Evolutionary conservation across 768 basidiomycete genomes (phyloP), one percentile per base, ranked within the genome.

Genomic region (Candolleomyces efflorescens): DNA sequence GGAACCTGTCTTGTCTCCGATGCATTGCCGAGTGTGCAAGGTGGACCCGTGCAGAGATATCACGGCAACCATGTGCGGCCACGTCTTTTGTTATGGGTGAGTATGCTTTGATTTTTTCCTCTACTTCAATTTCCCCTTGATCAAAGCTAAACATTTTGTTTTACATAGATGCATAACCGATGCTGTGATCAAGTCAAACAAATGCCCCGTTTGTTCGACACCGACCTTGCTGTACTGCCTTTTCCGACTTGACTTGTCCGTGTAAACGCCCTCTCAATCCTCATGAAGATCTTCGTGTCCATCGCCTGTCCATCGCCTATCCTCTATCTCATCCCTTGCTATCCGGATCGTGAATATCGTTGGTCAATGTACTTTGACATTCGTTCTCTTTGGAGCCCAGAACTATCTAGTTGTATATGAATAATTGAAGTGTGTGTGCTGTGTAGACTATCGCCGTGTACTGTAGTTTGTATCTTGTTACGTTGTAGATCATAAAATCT

Each of bases 31-130:
- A 24, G 67, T 75, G 1, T 85, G 83, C 60, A 68, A 72, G 5
- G 65, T 69, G 23, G 76, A 84, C 53, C 74, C 77, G 1, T 82
- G 81, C 53, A 74, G 77, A 37, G 76, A 83, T 58, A 75, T 78
- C 46, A 84, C 81, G 2, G 83, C 78, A 20, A 84, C 81, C 3
- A 79, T 82, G 68, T 86, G 85, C 62, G 85, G 85, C 3, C 85
- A 86, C 60, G 62, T 86, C 17, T 86, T 86, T 60, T 86, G 85
- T 62, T 75, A 81, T 84, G 56, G 22, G 79, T 72, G 32, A 11
- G 32, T 32, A 7, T 32, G 11, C 1, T 32, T 5, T 11, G 32
- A 32, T 32, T 32, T 11, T 32, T 32, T 32, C 11, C 5, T 32
- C 11, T 32, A 2, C 11, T 32, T 32, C 32, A 7, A 20, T 56